Evolutionary conservation across 352 stramenopile genomes (phyloP).

Genomic region (Pythium coloratum): DNA sequence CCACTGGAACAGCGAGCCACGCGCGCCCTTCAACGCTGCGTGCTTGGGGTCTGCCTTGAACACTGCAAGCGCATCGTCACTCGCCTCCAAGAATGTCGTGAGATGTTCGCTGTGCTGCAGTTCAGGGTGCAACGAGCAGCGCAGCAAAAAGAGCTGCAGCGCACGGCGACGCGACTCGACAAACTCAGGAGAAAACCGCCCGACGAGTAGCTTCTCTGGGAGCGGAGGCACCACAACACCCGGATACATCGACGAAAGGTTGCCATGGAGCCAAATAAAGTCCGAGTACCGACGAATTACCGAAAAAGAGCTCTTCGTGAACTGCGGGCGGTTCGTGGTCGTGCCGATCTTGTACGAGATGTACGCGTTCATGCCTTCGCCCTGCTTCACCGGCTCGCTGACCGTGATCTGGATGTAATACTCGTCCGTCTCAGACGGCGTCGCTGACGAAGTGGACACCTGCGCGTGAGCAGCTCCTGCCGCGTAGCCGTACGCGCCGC

Average conservation of each 20-base stretch:
- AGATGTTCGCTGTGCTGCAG: conserved; percentile 84
- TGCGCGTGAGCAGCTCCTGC: neutral
- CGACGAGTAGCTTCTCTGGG: conserved; percentile 95
- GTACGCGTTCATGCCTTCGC: conserved; percentile 97
- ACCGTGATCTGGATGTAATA: conserved; percentile 84
- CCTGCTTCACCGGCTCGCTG: conserved; percentile 95
- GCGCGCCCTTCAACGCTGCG: conserved; percentile 41
- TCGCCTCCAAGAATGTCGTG: conserved; percentile 82
- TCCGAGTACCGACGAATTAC: conserved; percentile 94
- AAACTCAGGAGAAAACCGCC: conserved; percentile 93
- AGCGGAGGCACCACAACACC: conserved; percentile 93
- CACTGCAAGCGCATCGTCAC: conserved; percentile 58
- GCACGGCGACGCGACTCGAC: conserved; percentile 80
- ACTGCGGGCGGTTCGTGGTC: conserved; percentile 72
- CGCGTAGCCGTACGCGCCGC: neutral
- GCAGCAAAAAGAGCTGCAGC: conserved; percentile 79
- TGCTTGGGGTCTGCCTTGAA: conserved; percentile 76
- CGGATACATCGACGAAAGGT: conserved; percentile 83
- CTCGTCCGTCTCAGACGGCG: conserved; percentile 17
- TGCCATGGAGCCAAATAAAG: conserved; percentile 95
- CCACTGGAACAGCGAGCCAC: conserved; percentile 83
- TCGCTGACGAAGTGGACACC: neutral
- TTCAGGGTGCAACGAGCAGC: conserved; percentile 79
- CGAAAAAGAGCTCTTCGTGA: conserved; percentile 85
- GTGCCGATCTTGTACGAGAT: conserved; percentile 96